Evolutionary conservation across 139 green algal genomes (phyloP), one percentile per base, ranked within the genome.

Genomic region (Protoeuglena noctilucae): DNA sequence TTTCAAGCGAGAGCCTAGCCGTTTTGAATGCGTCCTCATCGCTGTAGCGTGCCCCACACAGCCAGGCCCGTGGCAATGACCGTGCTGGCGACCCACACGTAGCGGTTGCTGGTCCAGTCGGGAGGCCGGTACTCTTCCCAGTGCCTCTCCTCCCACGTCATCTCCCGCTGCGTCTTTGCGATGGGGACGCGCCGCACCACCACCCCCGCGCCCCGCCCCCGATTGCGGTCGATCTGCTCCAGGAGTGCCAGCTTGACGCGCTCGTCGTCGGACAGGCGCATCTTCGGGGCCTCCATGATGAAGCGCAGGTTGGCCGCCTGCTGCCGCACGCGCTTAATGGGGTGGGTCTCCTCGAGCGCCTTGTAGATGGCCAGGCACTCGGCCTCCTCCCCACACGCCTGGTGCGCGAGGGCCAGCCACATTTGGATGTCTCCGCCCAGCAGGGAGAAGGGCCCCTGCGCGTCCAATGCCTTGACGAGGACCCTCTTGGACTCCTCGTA

Each of bases 351-450:
- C 51, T 79, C 73, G 0, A 94, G 29, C 21, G 56, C 53, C 55
- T 75, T 80, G 62, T 87, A 93, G 17, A 79, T 40, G n/a, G 69
- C 47, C 18, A 93, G 76, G 56, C 80, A 89, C 4, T 88, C 77
- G 55, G 75, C 29, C 50, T 88, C 74, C 12, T 65, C 57, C 1
- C 74, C 76, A 31, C 65, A 73, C 0, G 84, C 84, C 78, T 92
- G 69, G 50, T 92, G 88, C n/a, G 75, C 70, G 17, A 93, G 73
- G 0, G 79, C 84, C 39, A 92, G 72, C 83, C 83, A 93, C 27
- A 93, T 51, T 61, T 85, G 72, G 1, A 79, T 77, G 54, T 93
- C 84, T 1, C 83, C 84, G 6, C 79, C 83, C 27, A 89, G 51
- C 28, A 59, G 39, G 2, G 62, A 71, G 51, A 79, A 73, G 0